Evolutionary conservation across 176 grass and related monocot species (phyloP), one percentile per base, ranked within the genome.

Genomic region (Coix lacrymajobi): DNA sequence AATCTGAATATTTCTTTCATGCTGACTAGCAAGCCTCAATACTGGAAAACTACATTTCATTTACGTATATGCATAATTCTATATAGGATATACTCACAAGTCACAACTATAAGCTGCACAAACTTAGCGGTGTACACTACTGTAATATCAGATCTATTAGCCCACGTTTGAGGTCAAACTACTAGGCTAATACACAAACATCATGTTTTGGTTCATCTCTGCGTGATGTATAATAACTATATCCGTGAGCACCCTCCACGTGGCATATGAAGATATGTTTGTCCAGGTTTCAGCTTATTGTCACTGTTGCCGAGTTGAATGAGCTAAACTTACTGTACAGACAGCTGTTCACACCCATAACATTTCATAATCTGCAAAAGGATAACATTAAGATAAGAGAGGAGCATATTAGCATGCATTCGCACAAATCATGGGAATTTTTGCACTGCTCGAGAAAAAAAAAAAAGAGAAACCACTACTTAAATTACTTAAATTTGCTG

Each of bases 131-230:
- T 45, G 46, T 39, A 73, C 64, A 73, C 64, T 68, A 30, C 58
- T 37, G 29, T 26, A 54, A 11, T 79, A 39, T 40, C 77, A 30
- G 17, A 70, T 39, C 12, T 63, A 81, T 6, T 16, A 82, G 44
- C 4, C 32, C 66, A 32, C 1, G 38, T 78, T 31, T 66, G 5
- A 60, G 46, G 45, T 78, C 83, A 83, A 73, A 78, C 71, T 65
- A 49, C 56, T 67, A 71, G 57, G 58, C 57, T 64, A 81, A 60
- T 68, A 81, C 28, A 75, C 26, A 71, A 6, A 69, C 62, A 69
- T 31, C 30, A 29, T 36, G 28, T 10, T 66, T 62, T 78, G 62
- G 34, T 44, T 12, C 48, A 37, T 54, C 63, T 85, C 38, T 62
- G 5, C 8, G 60, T 44, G 25, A 33, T 34, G 33, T 63, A 46